Conservation (phyloP, 2,329 filamentous ascomycete species). For the Diaporthe sp. region DNA sequence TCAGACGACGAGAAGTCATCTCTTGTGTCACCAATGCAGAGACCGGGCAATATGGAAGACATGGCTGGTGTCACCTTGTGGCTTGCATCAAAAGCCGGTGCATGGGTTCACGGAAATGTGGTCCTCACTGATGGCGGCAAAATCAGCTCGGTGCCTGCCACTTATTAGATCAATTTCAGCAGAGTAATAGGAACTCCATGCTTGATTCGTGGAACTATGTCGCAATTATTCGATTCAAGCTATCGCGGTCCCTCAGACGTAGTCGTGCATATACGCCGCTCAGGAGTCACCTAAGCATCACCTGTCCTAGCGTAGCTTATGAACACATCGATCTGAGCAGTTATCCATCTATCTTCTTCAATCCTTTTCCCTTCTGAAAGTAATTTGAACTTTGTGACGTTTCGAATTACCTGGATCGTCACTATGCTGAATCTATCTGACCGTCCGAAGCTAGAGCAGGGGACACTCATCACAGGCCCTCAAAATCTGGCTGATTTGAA, state of each 20-base stretch:
- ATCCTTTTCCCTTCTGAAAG: no score
- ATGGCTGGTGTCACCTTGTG: conserved; percentile 4
- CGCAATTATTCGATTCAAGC: background rate
- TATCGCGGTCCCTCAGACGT: background rate
- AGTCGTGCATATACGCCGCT: background rate
- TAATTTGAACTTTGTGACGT: no score
- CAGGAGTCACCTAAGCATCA: no score
- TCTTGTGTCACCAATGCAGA: background rate
- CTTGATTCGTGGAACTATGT: background rate
- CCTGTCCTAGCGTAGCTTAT: no score
- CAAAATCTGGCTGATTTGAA: no score
- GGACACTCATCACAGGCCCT: no score
- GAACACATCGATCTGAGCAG: no score
- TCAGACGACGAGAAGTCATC: background rate
- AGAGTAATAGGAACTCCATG: background rate
- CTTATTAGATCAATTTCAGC: background rate
- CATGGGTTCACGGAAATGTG: background rate
- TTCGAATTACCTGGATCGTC: no score
- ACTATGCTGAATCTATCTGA: no score
- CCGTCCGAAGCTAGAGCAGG: no score
- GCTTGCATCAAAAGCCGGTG: background rate
- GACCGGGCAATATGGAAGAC: background rate
- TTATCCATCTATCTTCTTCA: no score
- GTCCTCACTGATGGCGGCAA: conserved; percentile 1
- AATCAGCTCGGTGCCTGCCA: background rate